Evolutionary conservation across 2,329 filamentous ascomycete genomes (phyloP).

Genomic region (Fusarium avenaceum): DNA sequence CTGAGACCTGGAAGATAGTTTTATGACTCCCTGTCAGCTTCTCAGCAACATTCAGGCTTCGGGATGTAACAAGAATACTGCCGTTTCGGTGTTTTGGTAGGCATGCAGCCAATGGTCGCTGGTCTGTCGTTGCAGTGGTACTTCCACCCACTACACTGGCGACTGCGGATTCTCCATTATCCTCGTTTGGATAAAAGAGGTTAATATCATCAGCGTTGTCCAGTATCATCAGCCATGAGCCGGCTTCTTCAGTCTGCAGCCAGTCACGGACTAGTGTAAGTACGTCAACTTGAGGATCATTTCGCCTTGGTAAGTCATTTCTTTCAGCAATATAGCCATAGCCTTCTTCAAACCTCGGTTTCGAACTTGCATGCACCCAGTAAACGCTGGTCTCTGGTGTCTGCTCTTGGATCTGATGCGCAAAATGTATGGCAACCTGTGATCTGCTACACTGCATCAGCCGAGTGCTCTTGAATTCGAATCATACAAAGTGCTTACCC

Average conservation of each 20-base stretch:
- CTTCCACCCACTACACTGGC: not conserved
- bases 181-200: constrained; percentile 11
- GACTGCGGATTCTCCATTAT: not conserved
- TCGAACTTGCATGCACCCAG: constrained; percentile 56
- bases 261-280: constrained; percentile 51
- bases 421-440: constrained; percentile 54
- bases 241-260: constrained; percentile 44
- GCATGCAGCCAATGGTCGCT: constrained; percentile 17
- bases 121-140: not conserved
- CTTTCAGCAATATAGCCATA: constrained; percentile 53
- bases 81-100: constrained; percentile 27
- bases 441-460: constrained; percentile 39
- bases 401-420: constrained; percentile 47
- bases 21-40: constrained; percentile 24
- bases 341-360: constrained; percentile 53
- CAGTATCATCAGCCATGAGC: constrained; percentile 42
- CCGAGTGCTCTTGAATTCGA: not conserved
- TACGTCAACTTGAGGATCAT: constrained; percentile 51
- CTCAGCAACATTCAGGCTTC: constrained; percentile 24
- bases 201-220: constrained; percentile 41
- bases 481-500: constrained; percentile 22
- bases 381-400: constrained; percentile 53
- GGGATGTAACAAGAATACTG: constrained; percentile 40
- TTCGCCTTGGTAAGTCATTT: constrained; percentile 49
- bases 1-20: constrained; percentile 19